Conservation (phyloP, 768 basidiomycete genomes). For the Lenzites betulinus region DNA sequence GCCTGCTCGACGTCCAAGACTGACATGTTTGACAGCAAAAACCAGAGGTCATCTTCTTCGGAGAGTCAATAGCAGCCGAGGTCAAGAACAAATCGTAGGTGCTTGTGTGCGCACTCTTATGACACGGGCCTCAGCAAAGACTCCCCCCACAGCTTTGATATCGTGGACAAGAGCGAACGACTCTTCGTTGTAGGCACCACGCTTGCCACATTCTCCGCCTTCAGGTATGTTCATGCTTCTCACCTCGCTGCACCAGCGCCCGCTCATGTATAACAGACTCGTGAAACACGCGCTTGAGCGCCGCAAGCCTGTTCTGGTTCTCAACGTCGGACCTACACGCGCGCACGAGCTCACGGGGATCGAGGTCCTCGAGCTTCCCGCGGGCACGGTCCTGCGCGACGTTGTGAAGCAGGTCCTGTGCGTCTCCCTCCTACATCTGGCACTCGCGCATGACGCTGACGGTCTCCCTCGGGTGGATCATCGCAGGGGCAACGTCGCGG, state of each 20-base stretch:
- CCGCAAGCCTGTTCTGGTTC: slow-evolving; percentile 74
- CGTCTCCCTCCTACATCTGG: slow-evolving; percentile 32
- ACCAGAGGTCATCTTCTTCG: slow-evolving; percentile 86
- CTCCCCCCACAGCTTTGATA: slow-evolving; percentile 45
- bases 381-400: slow-evolving; percentile 70
- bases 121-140: neutral
- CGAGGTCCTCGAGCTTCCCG: slow-evolving; percentile 78
- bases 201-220: slow-evolving; percentile 92
- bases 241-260: neutral
- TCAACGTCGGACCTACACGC: slow-evolving; percentile 89
- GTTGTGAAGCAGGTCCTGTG: slow-evolving; percentile 64
- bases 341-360: slow-evolving; percentile 71
- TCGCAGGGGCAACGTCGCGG: neutral
- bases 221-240: slow-evolving; percentile 52
- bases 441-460: too few relatives aligned
- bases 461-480: neutral
- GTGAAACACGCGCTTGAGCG: slow-evolving; percentile 77
- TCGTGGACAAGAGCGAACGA: slow-evolving; percentile 61
- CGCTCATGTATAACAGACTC: slow-evolving; percentile 46
- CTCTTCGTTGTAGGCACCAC: slow-evolving; percentile 87
- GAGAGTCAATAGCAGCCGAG: slow-evolving; percentile 74
- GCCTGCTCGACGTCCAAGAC: neutral
- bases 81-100: slow-evolving; percentile 76
- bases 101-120: neutral
- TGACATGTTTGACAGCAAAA: slow-evolving; percentile 54